Conservation (phyloP, 2,329 filamentous ascomycete genomes). For the Aspergillus sergii region DNA sequence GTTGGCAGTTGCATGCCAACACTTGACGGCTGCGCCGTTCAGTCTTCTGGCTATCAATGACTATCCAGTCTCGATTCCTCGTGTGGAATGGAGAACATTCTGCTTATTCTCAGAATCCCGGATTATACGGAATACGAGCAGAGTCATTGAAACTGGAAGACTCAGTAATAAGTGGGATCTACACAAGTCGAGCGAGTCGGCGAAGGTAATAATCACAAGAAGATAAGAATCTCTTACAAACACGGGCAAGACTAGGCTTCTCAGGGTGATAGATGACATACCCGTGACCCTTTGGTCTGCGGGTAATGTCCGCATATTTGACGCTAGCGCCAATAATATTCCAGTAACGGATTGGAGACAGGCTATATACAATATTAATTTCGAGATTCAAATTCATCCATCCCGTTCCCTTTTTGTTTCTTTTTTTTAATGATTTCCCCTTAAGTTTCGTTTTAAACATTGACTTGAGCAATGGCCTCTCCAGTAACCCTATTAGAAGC, state of each 20-base stretch:
- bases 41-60: not conserved
- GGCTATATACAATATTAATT: slow-evolving; percentile 11
- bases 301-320: not conserved
- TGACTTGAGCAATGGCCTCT: slow-evolving; percentile 38
- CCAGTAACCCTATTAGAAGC: slow-evolving; percentile 36
- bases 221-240: not conserved
- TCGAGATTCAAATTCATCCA: not conserved
- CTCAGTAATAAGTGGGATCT: not conserved
- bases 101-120: not conserved
- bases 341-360: slow-evolving; percentile 9
- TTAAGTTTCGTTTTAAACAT: slow-evolving; percentile 22
- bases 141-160: not conserved
- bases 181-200: not conserved
- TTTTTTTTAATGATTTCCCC: slow-evolving; percentile 10
- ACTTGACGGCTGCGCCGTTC: too few relatives aligned
- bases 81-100: not conserved
- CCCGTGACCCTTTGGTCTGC: not conserved
- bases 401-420: not conserved
- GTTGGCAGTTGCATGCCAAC: not conserved
- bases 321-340: slow-evolving; percentile 6
- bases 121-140: not conserved
- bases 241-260: not conserved
- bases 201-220: not conserved
- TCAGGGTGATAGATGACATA: not conserved
- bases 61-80: not conserved